phyloP scores from a whole-genome alignment of 2,329 filamentous ascomycete genomes.

The Fusarium sp. region DNA sequence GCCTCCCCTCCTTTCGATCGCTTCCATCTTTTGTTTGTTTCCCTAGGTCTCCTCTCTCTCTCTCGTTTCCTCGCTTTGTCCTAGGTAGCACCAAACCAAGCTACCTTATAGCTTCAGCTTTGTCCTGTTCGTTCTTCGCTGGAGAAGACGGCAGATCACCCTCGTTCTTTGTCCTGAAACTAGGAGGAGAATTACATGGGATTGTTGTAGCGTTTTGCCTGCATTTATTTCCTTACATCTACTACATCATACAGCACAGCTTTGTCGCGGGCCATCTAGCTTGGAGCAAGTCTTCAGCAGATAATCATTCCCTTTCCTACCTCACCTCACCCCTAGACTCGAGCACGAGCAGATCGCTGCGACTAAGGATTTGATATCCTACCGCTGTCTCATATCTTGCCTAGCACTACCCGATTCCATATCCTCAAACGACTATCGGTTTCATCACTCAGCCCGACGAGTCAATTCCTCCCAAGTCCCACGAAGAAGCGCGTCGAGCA shows the following conservation, averaged over 20 bases:
- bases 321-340: constrained; percentile 19
- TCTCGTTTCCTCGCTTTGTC: constrained; percentile 39
- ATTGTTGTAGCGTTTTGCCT: constrained; percentile 33
- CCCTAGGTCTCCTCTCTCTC: constrained; percentile 27
- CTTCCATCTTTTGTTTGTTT: constrained; percentile 37
- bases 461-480: constrained; percentile 31
- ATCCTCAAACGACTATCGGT: constrained; percentile 40
- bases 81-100: constrained; percentile 20
- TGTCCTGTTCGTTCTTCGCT: constrained; percentile 39
- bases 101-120: constrained; percentile 12
- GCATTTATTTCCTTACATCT: constrained; percentile 43
- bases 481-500: constrained; percentile 25
- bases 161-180: constrained; percentile 43
- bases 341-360: constrained; percentile 26
- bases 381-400: constrained; percentile 35
- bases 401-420: constrained; percentile 28
- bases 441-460: constrained; percentile 35
- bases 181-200: constrained; percentile 24
- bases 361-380: constrained; percentile 50
- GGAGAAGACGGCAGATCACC: constrained; percentile 40
- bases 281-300: constrained; percentile 48
- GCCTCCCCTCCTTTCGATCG: constrained; percentile 28
- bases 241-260: constrained; percentile 40
- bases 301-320: constrained; percentile 28
- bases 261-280: constrained; percentile 42